Percentiles rank a stretch among this genome's conserved stretches.
phyloP scores from a whole-genome alignment of 306 rosid species.

The Trifolium dubium region DNA sequence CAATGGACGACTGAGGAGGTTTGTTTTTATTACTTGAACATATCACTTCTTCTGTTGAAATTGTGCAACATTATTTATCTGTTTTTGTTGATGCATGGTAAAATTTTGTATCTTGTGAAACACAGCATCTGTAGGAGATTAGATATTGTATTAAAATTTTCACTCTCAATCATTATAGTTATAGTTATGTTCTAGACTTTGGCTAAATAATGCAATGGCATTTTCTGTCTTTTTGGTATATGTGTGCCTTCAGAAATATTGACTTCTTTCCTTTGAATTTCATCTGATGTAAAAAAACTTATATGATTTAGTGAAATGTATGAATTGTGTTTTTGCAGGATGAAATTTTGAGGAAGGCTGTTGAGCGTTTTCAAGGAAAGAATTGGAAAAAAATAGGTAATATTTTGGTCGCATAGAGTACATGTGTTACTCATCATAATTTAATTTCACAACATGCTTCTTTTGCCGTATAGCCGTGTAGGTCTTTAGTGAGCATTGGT shows the following conservation, averaged over 20 bases:
- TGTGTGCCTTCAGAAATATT: slow-evolving; percentile 24
- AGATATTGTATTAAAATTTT: background rate
- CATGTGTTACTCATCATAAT: slow-evolving; percentile 4
- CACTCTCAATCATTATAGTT: slow-evolving; percentile 12
- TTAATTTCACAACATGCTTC: slow-evolving; percentile 5
- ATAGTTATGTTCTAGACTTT: slow-evolving; percentile 7
- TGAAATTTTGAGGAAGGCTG: slow-evolving; percentile 78
- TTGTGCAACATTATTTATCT: slow-evolving; percentile 2
- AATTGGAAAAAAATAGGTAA: slow-evolving; percentile 99
- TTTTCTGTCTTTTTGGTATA: background rate
- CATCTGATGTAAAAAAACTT: slow-evolving; percentile 2
- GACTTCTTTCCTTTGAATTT: background rate
- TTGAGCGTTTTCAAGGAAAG: slow-evolving; percentile 92
- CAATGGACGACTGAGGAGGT: slow-evolving; percentile 99
- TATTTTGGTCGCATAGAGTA: slow-evolving; percentile 15
- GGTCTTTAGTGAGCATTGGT: background rate
- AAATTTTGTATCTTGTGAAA: background rate
- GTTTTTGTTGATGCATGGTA: background rate
- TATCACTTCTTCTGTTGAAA: background rate
- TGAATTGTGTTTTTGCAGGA: slow-evolving; percentile 62
- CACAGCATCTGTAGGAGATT: background rate
- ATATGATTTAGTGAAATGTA: slow-evolving; percentile 16
- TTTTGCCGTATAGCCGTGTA: background rate
- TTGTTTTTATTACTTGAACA: slow-evolving; percentile 12
- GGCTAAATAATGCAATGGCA: background rate